Evolutionary conservation across 139 green algal species (phyloP), one percentile per base, ranked within the genome.

Genomic region (Chlorella sorokiniana): DNA sequence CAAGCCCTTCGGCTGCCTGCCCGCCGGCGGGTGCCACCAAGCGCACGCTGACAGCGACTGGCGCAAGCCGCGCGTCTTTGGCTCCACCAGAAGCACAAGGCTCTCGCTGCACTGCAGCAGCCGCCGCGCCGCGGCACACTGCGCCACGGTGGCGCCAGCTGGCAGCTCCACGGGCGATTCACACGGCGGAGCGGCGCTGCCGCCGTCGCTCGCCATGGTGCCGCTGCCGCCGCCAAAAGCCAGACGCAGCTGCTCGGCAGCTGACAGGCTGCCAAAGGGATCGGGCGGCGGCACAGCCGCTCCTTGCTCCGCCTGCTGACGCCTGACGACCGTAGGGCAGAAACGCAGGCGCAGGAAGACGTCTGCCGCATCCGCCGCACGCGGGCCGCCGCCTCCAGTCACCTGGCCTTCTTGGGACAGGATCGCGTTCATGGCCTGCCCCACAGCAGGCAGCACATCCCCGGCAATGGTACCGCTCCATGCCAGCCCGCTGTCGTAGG

Each of bases 331-430:
- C 0, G 38, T 62, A 29, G 81, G 72, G 72, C 72, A 81, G 81
- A 70, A 85, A 29, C 72, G 63, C 27, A 85, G 51, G 45, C 81
- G 81, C 27, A 81, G n/a, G 35, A 84, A 68, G 4, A 74, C 52
- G 44, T 75, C 70, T 1, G 59, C 29, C 4, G 70, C 10, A 0
- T 65, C 44, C 4, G 44, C 80, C 11, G 4, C n/a, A 31, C 35
- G 16, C 3, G 6, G 27, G 45, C 37, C 18, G 41, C 61, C 22
- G 27, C 40, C 40, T 38, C 16, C 67, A 22, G 37, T 48, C n/a
- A n/a, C n/a, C n/a, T n/a, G n/a, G n/a, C n/a, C n/a, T n/a, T n/a
- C n/a, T n/a, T n/a, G n/a, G n/a, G n/a, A n/a, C n/a, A n/a, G n/a
- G n/a, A n/a, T n/a, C n/a, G n/a, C n/a, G n/a, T n/a, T n/a, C n/a